Conservation (phyloP, 2,329 filamentous ascomycete species). For the Emmonsia crescens region DNA sequence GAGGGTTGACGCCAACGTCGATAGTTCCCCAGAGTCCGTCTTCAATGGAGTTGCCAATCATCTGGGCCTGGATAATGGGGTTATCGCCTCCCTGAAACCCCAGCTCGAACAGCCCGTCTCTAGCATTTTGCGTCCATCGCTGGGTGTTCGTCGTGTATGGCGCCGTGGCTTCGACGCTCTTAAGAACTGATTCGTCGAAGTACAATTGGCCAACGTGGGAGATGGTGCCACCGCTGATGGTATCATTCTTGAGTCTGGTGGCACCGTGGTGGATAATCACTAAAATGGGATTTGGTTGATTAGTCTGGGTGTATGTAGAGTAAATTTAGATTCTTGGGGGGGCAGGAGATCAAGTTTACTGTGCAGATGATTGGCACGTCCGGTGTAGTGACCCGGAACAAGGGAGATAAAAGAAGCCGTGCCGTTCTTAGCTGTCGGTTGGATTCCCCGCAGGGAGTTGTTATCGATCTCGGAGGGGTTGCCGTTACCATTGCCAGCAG, state of each 20-base stretch:
- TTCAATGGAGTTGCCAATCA: conserved; percentile 42
- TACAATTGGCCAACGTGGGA: conserved; percentile 55
- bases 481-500: conserved; percentile 26
- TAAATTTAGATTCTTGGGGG: conserved; percentile 3
- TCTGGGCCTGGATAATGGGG: conserved; percentile 48
- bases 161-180: conserved; percentile 36
- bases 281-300: conserved; percentile 12
- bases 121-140: conserved; percentile 38
- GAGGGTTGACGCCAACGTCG: conserved; percentile 40
- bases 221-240: conserved; percentile 40
- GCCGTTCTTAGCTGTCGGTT: conserved; percentile 4
- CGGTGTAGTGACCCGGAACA: conserved; percentile 5
- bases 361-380: conserved; percentile 5
- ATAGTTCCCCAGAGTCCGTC: conserved; percentile 48
- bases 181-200: conserved; percentile 50
- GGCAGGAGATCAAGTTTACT: neutral
- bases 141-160: conserved; percentile 42
- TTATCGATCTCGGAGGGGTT: conserved; percentile 27
- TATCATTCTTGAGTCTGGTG: conserved; percentile 38
- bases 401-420: neutral
- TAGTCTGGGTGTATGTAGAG: neutral
- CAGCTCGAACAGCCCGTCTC: conserved; percentile 37
- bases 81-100: conserved; percentile 40
- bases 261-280: conserved; percentile 25
- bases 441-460: conserved; percentile 3